phyloP scores from a whole-genome alignment of 2,329 filamentous ascomycete genomes.

The Ceratocystis colombiana region DNA sequence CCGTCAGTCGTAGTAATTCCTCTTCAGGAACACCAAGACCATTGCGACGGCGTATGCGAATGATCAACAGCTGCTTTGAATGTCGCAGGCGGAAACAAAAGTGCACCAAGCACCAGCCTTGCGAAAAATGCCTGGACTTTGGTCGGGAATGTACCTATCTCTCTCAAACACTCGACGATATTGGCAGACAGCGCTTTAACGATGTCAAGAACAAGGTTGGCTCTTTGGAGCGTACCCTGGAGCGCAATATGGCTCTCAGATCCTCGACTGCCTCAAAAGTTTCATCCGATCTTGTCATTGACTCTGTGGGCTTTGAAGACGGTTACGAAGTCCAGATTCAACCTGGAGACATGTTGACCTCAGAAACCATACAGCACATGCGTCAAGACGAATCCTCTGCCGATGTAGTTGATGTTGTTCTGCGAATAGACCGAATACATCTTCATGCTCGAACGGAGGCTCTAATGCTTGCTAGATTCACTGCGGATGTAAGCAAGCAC shows the following conservation, averaged over 20 bases:
- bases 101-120: conserved; percentile 65
- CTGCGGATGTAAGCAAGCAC: conserved; percentile 50
- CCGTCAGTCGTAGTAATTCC: not conserved
- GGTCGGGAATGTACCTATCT: conserved; percentile 52
- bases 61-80: conserved; percentile 60
- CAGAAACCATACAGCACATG: conserved; percentile 30
- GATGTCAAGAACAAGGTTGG: conserved; percentile 74
- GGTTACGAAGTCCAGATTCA: conserved; percentile 52
- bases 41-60: conserved; percentile 51
- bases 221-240: conserved; percentile 57
- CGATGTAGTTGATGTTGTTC: conserved; percentile 61
- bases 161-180: conserved; percentile 56
- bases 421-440: conserved; percentile 60
- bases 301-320: conserved; percentile 46
- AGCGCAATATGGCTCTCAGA: conserved; percentile 51
- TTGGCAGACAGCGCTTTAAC: conserved; percentile 57
- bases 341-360: conserved; percentile 50
- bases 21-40: conserved; percentile 28
- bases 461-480: conserved; percentile 57
- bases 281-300: conserved; percentile 34
- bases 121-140: conserved; percentile 53
- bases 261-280: conserved; percentile 27
- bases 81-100: conserved; percentile 68
- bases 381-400: conserved; percentile 49
- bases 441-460: conserved; percentile 67